Evolutionary conservation across 768 basidiomycete genomes (phyloP).

Genomic region (Tricholoma bakamatsutake): DNA sequence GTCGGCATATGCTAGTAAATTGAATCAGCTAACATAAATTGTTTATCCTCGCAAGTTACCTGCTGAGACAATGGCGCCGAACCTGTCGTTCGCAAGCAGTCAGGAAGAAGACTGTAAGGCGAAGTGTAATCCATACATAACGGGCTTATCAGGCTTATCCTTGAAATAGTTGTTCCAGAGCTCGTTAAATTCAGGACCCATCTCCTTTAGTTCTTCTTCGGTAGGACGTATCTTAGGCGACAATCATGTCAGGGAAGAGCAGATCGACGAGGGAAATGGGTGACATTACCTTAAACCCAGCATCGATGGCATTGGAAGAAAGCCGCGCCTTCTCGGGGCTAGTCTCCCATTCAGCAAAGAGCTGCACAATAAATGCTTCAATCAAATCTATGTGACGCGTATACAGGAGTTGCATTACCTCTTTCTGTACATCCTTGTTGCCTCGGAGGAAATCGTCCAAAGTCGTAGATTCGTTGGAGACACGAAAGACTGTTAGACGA

Average conservation of each 20-base stretch:
- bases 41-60: constrained; percentile 21
- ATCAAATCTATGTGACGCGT: neutral
- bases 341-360: constrained; percentile 60
- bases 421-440: constrained; percentile 49
- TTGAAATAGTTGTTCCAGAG: constrained; percentile 70
- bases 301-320: constrained; percentile 68
- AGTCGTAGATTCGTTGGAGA: constrained; percentile 57
- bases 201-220: constrained; percentile 64
- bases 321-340: constrained; percentile 64
- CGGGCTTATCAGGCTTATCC: constrained; percentile 76
- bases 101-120: neutral
- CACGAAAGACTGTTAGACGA: constrained; percentile 48
- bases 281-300: constrained; percentile 56
- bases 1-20: constrained; percentile 53
- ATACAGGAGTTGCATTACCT: constrained; percentile 29
- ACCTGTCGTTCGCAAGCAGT: constrained; percentile 25
- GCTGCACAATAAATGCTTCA: constrained; percentile 18
- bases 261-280: neutral
- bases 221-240: constrained; percentile 55
- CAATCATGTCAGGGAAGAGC: neutral
- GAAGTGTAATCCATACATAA: constrained; percentile 40
- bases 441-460: constrained; percentile 69
- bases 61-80: constrained; percentile 63
- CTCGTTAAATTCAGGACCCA: constrained; percentile 71
- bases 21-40: neutral